Evolutionary conservation across 1,284 basidiomycete genomes (phyloP).

Genomic region (Termitomyces sp.): DNA sequence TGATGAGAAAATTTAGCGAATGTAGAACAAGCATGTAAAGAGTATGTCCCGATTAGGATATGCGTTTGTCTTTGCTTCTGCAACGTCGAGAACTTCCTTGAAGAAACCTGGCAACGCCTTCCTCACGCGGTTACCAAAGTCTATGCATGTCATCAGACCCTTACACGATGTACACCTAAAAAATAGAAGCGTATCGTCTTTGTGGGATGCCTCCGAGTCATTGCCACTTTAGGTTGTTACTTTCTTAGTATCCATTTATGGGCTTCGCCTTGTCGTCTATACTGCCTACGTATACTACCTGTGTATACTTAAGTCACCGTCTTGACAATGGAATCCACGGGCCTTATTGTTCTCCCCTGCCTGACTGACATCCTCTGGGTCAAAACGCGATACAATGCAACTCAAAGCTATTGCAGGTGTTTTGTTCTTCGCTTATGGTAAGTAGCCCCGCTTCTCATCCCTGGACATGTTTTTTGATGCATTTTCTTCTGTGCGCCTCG

Average conservation of each 20-base stretch:
- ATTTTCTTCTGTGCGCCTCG: background rate
- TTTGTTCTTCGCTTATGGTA: conserved; percentile 24
- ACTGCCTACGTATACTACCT: conserved; percentile 5
- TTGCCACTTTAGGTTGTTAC: conserved; percentile 17
- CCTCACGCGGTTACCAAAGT: background rate
- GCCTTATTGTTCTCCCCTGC: conserved; percentile 14
- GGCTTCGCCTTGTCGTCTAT: conserved; percentile 18
- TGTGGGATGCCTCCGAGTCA: background rate
- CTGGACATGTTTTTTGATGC: background rate
- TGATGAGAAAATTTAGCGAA: background rate
- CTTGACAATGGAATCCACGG: conserved; percentile 1
- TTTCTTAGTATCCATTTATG: conserved; percentile 17
- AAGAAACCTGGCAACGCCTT: background rate
- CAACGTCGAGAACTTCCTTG: background rate
- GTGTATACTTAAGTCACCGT: conserved; percentile 10
- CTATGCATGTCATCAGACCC: background rate
- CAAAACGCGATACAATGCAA: conserved; percentile 22
- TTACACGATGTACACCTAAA: background rate
- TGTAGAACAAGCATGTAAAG: conserved; percentile 7
- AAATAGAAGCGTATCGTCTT: background rate
- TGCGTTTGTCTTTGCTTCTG: conserved; percentile 11
- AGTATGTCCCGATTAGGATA: conserved; percentile 5
- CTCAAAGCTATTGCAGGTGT: conserved; percentile 20
- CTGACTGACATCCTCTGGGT: background rate
- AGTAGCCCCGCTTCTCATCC: conserved; percentile 5